Percentiles rank a stretch among this genome's conserved stretches.
Conservation (phyloP, 2,329 filamentous ascomycete species). For the Xylariaceae sp. region DNA sequence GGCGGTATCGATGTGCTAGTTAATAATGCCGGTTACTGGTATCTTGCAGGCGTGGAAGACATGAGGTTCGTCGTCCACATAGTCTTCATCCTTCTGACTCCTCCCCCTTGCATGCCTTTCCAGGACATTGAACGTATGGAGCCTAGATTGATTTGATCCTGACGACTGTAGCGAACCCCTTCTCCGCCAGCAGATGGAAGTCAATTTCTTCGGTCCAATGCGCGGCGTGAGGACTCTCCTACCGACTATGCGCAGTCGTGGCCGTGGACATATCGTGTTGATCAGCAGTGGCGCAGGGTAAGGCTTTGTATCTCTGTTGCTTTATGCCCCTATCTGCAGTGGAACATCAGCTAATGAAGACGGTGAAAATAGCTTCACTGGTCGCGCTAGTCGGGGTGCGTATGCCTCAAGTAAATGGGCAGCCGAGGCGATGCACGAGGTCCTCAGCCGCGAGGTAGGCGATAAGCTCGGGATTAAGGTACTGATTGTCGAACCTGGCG, state of each 20-base stretch:
- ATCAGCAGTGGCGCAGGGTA: conserved; percentile 14
- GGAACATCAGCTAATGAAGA: conserved; percentile 4
- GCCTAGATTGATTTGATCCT: conserved; percentile 4
- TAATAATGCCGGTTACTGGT: conserved; percentile 13
- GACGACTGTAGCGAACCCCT: conserved; percentile 8
- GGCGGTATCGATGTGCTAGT: conserved; percentile 14
- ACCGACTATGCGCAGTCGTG: conserved; percentile 8
- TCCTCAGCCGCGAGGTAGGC: conserved; percentile 13
- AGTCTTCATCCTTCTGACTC: conserved; percentile 1
- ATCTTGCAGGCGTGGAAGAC: conserved; percentile 11
- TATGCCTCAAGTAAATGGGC: conserved; percentile 16
- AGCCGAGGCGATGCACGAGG: conserved; percentile 12
- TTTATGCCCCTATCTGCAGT: neutral
- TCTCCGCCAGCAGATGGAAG: conserved; percentile 14
- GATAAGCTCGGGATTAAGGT: conserved; percentile 12
- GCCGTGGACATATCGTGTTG: conserved; percentile 11
- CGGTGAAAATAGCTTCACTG: conserved; percentile 10
- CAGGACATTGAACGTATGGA: neutral
- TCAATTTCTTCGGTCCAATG: conserved; percentile 15
- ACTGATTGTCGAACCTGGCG: conserved; percentile 15
- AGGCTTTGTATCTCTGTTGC: neutral
- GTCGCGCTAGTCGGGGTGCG: conserved; percentile 8
- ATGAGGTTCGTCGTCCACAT: conserved; percentile 10
- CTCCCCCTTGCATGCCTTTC: neutral
- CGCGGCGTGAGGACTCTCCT: conserved; percentile 11